phyloP scores from a whole-genome alignment of 2,329 filamentous ascomycete species.

The Cladobotryum mycophilum region DNA sequence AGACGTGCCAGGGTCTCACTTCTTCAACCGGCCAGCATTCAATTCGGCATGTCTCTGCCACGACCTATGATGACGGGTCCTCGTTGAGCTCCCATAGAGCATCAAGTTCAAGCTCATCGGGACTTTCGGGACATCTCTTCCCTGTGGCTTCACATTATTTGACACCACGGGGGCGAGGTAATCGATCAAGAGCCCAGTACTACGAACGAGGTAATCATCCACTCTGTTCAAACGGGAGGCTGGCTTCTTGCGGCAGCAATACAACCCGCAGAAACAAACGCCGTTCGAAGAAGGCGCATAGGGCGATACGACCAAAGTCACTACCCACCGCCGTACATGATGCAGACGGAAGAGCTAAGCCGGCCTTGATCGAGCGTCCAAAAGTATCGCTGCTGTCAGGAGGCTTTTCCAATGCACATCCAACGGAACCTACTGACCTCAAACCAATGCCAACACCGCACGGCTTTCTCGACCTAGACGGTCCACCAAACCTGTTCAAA shows the following conservation, averaged over 20 bases:
- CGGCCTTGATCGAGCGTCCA: too few relatives aligned
- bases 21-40: too few relatives aligned
- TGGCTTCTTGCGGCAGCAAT: constrained; percentile 57
- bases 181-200: constrained; percentile 58
- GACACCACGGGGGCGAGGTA: constrained; percentile 54
- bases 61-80: constrained; percentile 60
- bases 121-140: constrained; percentile 64
- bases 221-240: constrained; percentile 59
- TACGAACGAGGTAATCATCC: constrained; percentile 66
- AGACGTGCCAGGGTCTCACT: too few relatives aligned
- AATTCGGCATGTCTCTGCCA: constrained; percentile 52
- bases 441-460: constrained; percentile 46
- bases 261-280: too few relatives aligned
- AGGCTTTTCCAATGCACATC: too few relatives aligned
- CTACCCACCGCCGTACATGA: too few relatives aligned
- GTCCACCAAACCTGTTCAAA: constrained; percentile 70
- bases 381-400: too few relatives aligned
- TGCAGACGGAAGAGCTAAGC: too few relatives aligned
- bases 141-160: constrained; percentile 66
- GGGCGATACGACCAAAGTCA: too few relatives aligned
- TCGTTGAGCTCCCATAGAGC: constrained; percentile 60
- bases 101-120: constrained; percentile 64
- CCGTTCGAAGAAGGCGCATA: too few relatives aligned
- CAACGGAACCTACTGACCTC: too few relatives aligned
- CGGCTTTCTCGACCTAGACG: constrained; percentile 66